A percentile compares a stretch with the other conserved stretches of the same genome.
These are phyloP conservation scores for Fomitopsis schrenkii DNA, from an alignment of 1,284 basidiomycete genomes.

Conservation along the genomic window DNA sequence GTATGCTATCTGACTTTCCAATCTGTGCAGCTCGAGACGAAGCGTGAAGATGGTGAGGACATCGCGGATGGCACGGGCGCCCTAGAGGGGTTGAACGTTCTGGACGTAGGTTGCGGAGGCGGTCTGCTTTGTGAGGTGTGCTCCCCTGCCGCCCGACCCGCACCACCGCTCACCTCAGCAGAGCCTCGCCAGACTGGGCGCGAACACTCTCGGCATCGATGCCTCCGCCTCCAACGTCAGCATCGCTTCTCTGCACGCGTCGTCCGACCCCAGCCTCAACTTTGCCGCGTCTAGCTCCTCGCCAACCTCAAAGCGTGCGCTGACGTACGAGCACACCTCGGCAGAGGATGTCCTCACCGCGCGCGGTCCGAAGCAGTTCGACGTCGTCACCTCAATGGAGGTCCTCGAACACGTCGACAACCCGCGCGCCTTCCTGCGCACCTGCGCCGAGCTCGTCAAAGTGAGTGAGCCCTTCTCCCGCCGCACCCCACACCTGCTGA, in stretches of 20 bases:
- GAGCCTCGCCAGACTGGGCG: constrained; percentile 88
- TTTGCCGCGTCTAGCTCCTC: constrained; percentile 6
- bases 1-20: background rate
- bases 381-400: constrained; percentile 97
- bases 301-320: constrained; percentile 23
- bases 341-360: constrained; percentile 66
- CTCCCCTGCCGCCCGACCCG: constrained; percentile 1
- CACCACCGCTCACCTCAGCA: constrained; percentile 27
- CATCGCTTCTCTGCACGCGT: constrained; percentile 83
- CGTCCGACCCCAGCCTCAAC: constrained; percentile 62
- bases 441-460: constrained; percentile 82
- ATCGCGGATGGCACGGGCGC: constrained; percentile 30
- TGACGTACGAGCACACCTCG: constrained; percentile 73
- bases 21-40: constrained; percentile 23
- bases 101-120: constrained; percentile 94
- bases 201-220: constrained; percentile 84
- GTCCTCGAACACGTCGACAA: constrained; percentile 97
- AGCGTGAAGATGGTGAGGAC: constrained; percentile 46
- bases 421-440: constrained; percentile 79
- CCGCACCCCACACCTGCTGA: background rate
- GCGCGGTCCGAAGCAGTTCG: constrained; percentile 64
- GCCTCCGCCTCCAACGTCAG: constrained; percentile 86
- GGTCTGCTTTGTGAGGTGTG: constrained; percentile 89
- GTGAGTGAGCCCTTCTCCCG: constrained; percentile 49
- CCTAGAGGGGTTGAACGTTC: constrained; percentile 61